Base-by-base conservation (phyloP, 305 asterid genomes). In the Nicotiana rustica region DNA sequence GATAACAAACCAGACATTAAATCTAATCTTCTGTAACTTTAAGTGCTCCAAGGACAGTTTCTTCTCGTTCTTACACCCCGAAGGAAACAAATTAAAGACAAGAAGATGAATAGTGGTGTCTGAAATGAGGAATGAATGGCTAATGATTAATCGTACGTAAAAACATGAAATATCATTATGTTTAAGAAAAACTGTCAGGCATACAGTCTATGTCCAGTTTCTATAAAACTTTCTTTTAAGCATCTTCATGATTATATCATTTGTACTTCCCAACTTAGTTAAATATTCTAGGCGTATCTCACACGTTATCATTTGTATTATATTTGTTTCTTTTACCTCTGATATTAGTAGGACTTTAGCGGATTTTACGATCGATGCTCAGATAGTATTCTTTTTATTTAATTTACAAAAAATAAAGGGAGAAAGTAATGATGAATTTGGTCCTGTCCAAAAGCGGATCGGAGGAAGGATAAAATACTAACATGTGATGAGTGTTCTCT, bases 291-390 rank as follows among this genome's bases (percentile, higher is more conserved):
- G 15, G 84, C 67, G 86, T 80, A 25, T 71, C 18, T 19, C 52
- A 62, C 77, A 84, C 81, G 86, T 79, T 71, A 84, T 18, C 80
- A 55, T 76, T 76, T 55, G 5, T 25, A 25, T 25, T 25, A 25
- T 75, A 52, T 75, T 75, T 67, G 35, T 3, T 41, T 55, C 10
- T 52, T 75, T 75, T 75, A 29, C 49, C 21, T 25, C 19, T 52
- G 25, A 29, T 52, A 71, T 44, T 25, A 25, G 25, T 71, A 71
- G 21, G 18, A 73, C 79, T 55, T 76, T 55, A 76, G 66, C 80
- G 80, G 80, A 55, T 76, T 76, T 76, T 76, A 76, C 66, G 66
- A 76, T 76, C 66, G 47, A 76, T 76, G 80, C 49, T 76, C 62
- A 12, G 2, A 52, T 52, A 0, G 17, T 10, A 13, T 9, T 69